phyloP scores from a whole-genome alignment of 495 filamentous ascomycete species.

The Hypoxylon trugodes region DNA sequence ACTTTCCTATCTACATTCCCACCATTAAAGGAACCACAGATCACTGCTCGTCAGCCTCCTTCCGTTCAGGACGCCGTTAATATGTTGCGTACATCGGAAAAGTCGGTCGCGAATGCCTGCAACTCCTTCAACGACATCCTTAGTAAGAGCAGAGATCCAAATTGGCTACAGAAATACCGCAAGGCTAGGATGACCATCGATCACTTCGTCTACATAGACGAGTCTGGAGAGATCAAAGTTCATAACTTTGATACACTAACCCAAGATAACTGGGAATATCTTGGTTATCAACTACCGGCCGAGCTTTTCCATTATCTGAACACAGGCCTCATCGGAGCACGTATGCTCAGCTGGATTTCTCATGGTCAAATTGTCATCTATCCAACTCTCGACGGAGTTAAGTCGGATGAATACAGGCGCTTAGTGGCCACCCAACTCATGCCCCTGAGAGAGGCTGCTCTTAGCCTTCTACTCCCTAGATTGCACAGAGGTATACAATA shows the following conservation, averaged over 20 bases:
- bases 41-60: slow-evolving; percentile 58
- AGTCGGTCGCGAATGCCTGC: slow-evolving; percentile 69
- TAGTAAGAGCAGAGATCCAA: slow-evolving; percentile 65
- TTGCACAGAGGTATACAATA: slow-evolving; percentile 82
- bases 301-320: slow-evolving; percentile 94
- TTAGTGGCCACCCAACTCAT: slow-evolving; percentile 77
- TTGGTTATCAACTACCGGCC: slow-evolving; percentile 86
- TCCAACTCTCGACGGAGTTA: slow-evolving; percentile 82
- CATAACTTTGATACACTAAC: slow-evolving; percentile 75
- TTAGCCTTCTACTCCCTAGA: slow-evolving; percentile 77
- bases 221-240: slow-evolving; percentile 76
- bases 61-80: slow-evolving; percentile 74
- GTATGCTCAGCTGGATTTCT: slow-evolving; percentile 81
- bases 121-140: slow-evolving; percentile 76
- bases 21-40: slow-evolving; percentile 64
- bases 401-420: slow-evolving; percentile 79
- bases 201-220: slow-evolving; percentile 83
- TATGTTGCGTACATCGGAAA: slow-evolving; percentile 72
- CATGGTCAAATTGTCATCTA: slow-evolving; percentile 76
- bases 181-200: slow-evolving; percentile 83
- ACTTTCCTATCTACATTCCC: slow-evolving; percentile 81
- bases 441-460: slow-evolving; percentile 74
- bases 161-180: slow-evolving; percentile 85
- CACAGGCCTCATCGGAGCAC: slow-evolving; percentile 78
- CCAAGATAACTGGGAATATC: slow-evolving; percentile 84